phyloP scores from a whole-genome alignment of 768 basidiomycete genomes.

The Gymnopilus junonius region DNA sequence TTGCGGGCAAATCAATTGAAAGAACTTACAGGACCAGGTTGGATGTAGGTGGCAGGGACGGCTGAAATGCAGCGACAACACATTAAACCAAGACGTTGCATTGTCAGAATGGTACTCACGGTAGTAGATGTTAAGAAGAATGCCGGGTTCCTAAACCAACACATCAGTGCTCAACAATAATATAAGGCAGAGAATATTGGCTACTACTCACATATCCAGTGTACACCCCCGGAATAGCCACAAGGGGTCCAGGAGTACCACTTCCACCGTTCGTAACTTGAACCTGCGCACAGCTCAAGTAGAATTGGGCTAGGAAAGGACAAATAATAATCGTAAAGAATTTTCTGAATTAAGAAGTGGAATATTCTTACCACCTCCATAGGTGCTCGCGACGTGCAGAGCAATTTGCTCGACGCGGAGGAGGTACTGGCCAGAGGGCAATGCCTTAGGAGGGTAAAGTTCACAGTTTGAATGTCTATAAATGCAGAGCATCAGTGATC shows the following conservation, averaged over 20 bases:
- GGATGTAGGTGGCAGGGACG: constrained; percentile 23
- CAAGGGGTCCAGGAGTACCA: constrained; percentile 24
- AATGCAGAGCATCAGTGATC: not conserved
- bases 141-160: constrained; percentile 24
- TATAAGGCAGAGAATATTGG: not conserved
- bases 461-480: constrained; percentile 26
- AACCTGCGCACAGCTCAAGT: constrained; percentile 43
- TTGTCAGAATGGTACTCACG: constrained; percentile 11
- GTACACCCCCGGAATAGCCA: constrained; percentile 27
- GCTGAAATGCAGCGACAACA: constrained; percentile 10
- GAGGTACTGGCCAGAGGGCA: constrained; percentile 46
- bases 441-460: constrained; percentile 41
- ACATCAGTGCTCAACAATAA: not conserved
- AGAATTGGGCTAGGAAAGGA: constrained; percentile 35
- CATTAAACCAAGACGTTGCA: too few species aligned
- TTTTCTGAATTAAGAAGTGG: not conserved
- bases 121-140: constrained; percentile 29
- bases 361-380: constrained; percentile 40
- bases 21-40: constrained; percentile 26
- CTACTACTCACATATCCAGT: constrained; percentile 20
- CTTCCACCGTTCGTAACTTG: constrained; percentile 43
- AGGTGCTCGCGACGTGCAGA: constrained; percentile 42
- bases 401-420: constrained; percentile 50
- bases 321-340: too few species aligned
- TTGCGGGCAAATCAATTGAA: not conserved